Evolutionary conservation across 2,329 filamentous ascomycete genomes (phyloP).

Genomic region (Emydomyces testavorans): DNA sequence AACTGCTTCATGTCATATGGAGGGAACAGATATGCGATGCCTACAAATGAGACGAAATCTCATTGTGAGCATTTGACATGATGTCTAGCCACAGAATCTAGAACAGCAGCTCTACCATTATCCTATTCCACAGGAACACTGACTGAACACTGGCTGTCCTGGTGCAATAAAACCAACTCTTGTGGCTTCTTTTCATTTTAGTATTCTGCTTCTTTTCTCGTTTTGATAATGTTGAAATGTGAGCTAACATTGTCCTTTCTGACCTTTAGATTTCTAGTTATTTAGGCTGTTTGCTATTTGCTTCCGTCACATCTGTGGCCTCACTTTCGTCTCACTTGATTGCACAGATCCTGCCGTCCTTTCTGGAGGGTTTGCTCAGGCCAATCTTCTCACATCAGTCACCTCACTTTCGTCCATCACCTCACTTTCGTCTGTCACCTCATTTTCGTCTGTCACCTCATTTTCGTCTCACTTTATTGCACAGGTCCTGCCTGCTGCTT

Average conservation of each 20-base stretch:
- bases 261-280: slow-evolving; percentile 1
- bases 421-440: background rate
- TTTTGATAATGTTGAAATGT: background rate
- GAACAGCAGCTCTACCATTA: background rate
- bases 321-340: slow-evolving; percentile 5
- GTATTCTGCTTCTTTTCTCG: background rate
- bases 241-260: slow-evolving; percentile 2
- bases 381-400: background rate
- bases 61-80: background rate
- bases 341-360: too few species aligned
- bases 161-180: background rate
- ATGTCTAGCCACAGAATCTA: background rate
- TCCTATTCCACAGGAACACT: background rate
- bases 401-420: slow-evolving; percentile 2
- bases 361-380: too few species aligned
- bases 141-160: slow-evolving; percentile 2
- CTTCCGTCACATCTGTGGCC: too few species aligned
- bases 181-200: background rate
- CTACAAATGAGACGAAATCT: background rate
- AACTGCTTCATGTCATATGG: too few species aligned
- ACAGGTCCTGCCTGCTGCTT: background rate
- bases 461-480: background rate
- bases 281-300: background rate
- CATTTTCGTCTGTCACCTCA: background rate
- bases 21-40: too few species aligned